These are phyloP conservation scores for Chlorella variabilis DNA, from an alignment of 163 green algal genomes.

Conservation along the genomic window DNA sequence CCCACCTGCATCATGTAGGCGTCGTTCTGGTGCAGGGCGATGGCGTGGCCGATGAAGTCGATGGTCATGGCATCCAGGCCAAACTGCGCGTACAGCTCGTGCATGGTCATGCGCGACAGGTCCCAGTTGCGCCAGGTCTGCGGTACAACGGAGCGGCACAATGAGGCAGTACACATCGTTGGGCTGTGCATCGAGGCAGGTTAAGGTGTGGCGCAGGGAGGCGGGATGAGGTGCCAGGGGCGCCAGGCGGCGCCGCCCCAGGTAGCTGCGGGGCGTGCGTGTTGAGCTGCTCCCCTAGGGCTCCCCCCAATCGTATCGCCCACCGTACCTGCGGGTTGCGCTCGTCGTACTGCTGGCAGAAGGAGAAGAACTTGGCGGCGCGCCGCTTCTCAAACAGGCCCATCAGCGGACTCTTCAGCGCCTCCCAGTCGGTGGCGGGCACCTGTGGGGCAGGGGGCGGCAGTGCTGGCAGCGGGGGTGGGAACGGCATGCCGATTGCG, in stretches of 20 bases:
- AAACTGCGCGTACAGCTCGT: slow-evolving; percentile 39
- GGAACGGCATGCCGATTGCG: background rate
- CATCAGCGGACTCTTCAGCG: slow-evolving; percentile 92
- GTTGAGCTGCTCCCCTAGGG: too few species aligned
- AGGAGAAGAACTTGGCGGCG: slow-evolving; percentile 95
- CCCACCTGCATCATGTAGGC: slow-evolving; percentile 69
- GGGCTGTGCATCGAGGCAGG: too few species aligned
- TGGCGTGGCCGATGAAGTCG: slow-evolving; percentile 97
- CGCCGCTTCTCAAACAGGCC: slow-evolving; percentile 98
- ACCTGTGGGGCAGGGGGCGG: slow-evolving; percentile 80
- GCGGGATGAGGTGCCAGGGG: too few species aligned
- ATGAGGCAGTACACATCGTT: too few species aligned
- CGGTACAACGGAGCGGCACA: background rate
- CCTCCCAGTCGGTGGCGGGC: slow-evolving; percentile 95
- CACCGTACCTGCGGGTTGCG: slow-evolving; percentile 60
- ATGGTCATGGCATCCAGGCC: slow-evolving; percentile 64
- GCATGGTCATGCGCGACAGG: slow-evolving; percentile 89
- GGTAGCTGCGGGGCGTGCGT: too few species aligned
- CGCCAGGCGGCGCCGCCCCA: too few species aligned
- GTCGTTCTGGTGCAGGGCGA: slow-evolving; percentile 93
- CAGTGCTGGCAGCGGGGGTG: too few species aligned
- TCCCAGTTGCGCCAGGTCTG: slow-evolving; percentile 90
- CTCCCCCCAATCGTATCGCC: too few species aligned
- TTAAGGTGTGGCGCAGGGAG: too few species aligned
- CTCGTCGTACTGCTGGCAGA: slow-evolving; percentile 93